Conservation (phyloP, 1,284 basidiomycete genomes). For the Polyporus tsugae region DNA sequence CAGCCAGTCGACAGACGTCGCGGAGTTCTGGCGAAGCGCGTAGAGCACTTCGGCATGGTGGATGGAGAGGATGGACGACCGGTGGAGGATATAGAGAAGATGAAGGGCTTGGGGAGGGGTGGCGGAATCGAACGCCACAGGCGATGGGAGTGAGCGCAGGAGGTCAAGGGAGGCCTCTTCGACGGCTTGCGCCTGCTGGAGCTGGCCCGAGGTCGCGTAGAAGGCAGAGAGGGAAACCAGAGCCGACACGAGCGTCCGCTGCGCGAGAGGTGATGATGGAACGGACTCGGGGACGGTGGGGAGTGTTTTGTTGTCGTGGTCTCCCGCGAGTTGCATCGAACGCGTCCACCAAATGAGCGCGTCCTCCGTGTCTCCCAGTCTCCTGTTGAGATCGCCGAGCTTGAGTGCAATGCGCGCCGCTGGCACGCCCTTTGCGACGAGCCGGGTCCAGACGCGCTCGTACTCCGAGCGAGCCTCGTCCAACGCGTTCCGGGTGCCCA, state of each 20-base stretch:
- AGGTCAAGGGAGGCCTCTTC: slow-evolving; percentile 74
- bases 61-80: slow-evolving; percentile 74
- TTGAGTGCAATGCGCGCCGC: slow-evolving; percentile 69
- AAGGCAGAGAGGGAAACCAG: slow-evolving; percentile 77
- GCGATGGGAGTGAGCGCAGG: slow-evolving; percentile 69
- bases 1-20: slow-evolving; percentile 64
- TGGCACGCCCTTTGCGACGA: slow-evolving; percentile 50
- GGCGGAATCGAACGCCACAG: slow-evolving; percentile 50
- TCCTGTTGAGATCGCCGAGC: slow-evolving; percentile 68
- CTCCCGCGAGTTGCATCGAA: slow-evolving; percentile 56
- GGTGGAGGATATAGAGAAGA: slow-evolving; percentile 73
- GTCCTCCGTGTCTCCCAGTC: slow-evolving; percentile 58
- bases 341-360: slow-evolving; percentile 74
- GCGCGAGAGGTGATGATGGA: slow-evolving; percentile 69
- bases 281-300: slow-evolving; percentile 46
- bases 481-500: slow-evolving; percentile 66
- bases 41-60: slow-evolving; percentile 81
- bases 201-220: slow-evolving; percentile 71
- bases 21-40: slow-evolving; percentile 55
- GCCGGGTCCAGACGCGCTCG: slow-evolving; percentile 65
- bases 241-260: slow-evolving; percentile 71
- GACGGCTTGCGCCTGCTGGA: slow-evolving; percentile 71
- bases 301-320: slow-evolving; percentile 27
- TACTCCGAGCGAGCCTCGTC: slow-evolving; percentile 68
- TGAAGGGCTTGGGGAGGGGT: slow-evolving; percentile 72